Percentiles rank a stretch among this genome's conserved stretches.
Conservation (phyloP, 2,329 filamentous ascomycete species). For the Graphilbum fragrans region DNA sequence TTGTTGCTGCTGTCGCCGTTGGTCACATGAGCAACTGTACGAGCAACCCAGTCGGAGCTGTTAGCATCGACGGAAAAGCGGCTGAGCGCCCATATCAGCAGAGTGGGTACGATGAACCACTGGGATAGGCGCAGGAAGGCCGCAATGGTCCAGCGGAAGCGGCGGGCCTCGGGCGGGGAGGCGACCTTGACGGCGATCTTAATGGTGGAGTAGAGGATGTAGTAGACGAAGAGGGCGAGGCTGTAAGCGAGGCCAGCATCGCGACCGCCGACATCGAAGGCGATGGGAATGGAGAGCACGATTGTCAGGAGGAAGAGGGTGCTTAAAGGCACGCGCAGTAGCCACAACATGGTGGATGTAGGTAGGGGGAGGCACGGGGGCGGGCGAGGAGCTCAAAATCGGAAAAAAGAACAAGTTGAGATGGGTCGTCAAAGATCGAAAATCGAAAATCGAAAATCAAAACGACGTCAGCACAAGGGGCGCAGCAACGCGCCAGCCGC, state of each 20-base stretch:
- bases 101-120: conserved; percentile 72
- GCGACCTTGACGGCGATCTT: conserved; percentile 42
- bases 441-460: background rate
- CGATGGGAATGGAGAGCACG: conserved; percentile 88
- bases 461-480: too few relatives aligned
- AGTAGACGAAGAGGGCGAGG: conserved; percentile 77
- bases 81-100: conserved; percentile 91
- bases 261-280: conserved; percentile 93
- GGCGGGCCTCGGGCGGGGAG: conserved; percentile 61
- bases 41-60: conserved; percentile 13
- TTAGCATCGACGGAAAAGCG: conserved; percentile 89
- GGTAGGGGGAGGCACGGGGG: background rate
- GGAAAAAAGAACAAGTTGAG: background rate
- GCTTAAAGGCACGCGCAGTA: conserved; percentile 69
- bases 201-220: conserved; percentile 74
- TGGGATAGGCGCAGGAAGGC: conserved; percentile 63
- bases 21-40: conserved; percentile 11
- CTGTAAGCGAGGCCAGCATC: conserved; percentile 93
- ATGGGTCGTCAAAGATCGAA: too few relatives aligned
- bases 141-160: conserved; percentile 60
- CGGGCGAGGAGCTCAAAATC: background rate
- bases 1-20: background rate
- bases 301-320: conserved; percentile 81
- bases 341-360: conserved; percentile 54
- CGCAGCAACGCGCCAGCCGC: too few relatives aligned